Percentiles rank a stretch among this genome's conserved stretches.
Evolutionary conservation across 495 filamentous ascomycete species (phyloP).

Genomic region (Halenospora varia): DNA sequence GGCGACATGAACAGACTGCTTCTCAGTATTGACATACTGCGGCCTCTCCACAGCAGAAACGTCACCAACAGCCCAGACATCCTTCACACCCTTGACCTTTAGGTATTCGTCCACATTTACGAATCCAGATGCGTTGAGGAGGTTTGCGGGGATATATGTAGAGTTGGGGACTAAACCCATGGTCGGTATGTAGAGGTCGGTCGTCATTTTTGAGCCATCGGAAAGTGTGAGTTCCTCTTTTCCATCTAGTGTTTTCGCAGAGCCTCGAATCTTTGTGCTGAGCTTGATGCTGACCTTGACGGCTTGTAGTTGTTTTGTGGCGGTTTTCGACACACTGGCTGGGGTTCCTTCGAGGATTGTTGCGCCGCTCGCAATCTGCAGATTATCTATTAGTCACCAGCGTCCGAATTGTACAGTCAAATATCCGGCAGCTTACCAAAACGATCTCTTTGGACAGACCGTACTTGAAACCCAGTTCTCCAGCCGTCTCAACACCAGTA

Average conservation of each 20-base stretch:
- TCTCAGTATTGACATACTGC: slow-evolving; percentile 8
- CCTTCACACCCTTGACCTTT: slow-evolving; percentile 27
- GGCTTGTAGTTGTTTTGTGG: slow-evolving; percentile 28
- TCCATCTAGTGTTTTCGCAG: slow-evolving; percentile 15
- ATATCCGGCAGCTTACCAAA: slow-evolving; percentile 31
- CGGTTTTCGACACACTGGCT: slow-evolving; percentile 25
- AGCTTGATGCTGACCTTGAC: slow-evolving; percentile 27
- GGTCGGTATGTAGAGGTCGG: slow-evolving; percentile 39
- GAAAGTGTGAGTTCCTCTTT: slow-evolving; percentile 23
- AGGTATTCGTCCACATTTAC: slow-evolving; percentile 33
- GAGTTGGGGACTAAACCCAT: slow-evolving; percentile 39
- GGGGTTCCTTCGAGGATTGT: slow-evolving; percentile 43
- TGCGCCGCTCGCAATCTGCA: slow-evolving; percentile 21
- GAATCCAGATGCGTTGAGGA: slow-evolving; percentile 31
- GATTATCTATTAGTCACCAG: neutral
- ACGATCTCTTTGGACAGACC: slow-evolving; percentile 22
- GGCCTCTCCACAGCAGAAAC: slow-evolving; percentile 12
- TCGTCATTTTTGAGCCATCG: slow-evolving; percentile 18
- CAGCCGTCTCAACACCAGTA: slow-evolving; percentile 60
- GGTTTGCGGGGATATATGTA: slow-evolving; percentile 26
- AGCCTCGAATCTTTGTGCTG: slow-evolving; percentile 9
- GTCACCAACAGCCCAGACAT: slow-evolving; percentile 42
- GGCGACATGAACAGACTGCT: slow-evolving; percentile 13
- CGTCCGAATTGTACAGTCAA: slow-evolving; percentile 7
- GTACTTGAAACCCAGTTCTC: slow-evolving; percentile 51